Conservation (phyloP, 2,329 filamentous ascomycete species). For the Tetracladium maxilliforme region DNA sequence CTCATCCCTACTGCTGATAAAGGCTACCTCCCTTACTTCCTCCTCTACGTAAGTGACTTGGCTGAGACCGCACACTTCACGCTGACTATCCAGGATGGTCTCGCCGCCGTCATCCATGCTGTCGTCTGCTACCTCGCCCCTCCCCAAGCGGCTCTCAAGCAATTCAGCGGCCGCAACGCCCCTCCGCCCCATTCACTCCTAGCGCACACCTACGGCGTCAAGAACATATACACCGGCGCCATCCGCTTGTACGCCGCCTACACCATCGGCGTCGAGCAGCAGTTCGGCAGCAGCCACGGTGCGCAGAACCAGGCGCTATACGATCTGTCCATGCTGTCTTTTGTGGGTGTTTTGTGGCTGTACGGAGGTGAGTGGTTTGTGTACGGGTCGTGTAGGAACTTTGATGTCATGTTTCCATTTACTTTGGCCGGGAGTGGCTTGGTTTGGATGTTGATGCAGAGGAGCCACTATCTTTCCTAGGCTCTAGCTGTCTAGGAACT, state of each 20-base stretch:
- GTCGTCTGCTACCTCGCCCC: conserved; percentile 13
- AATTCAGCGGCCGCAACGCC: conserved; percentile 14
- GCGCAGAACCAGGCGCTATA: conserved; percentile 15
- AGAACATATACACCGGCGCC: conserved; percentile 18
- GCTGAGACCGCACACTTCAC: background rate
- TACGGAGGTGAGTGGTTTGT: conserved; percentile 12
- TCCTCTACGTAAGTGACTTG: conserved; percentile 11
- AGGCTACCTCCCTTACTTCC: conserved; percentile 14
- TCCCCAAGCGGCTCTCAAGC: conserved; percentile 6
- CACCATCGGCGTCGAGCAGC: no score
- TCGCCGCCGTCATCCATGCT: conserved; percentile 10
- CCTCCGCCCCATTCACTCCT: conserved; percentile 12
- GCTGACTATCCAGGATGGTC: conserved; percentile 6
- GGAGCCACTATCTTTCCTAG: no score
- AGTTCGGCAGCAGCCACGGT: no score
- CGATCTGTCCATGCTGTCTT: conserved; percentile 14
- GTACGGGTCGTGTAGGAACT: conserved; percentile 10
- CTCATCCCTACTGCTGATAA: conserved; percentile 1
- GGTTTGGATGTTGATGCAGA: conserved; percentile 13
- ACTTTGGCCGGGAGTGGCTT: conserved; percentile 8
- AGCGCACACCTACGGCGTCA: conserved; percentile 18
- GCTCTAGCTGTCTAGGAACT: no score
- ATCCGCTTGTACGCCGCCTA: conserved; percentile 20
- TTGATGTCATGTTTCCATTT: conserved; percentile 10
- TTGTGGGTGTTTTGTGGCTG: conserved; percentile 15